Conservation (phyloP, 768 basidiomycete species). For the Pholiota conissans region DNA sequence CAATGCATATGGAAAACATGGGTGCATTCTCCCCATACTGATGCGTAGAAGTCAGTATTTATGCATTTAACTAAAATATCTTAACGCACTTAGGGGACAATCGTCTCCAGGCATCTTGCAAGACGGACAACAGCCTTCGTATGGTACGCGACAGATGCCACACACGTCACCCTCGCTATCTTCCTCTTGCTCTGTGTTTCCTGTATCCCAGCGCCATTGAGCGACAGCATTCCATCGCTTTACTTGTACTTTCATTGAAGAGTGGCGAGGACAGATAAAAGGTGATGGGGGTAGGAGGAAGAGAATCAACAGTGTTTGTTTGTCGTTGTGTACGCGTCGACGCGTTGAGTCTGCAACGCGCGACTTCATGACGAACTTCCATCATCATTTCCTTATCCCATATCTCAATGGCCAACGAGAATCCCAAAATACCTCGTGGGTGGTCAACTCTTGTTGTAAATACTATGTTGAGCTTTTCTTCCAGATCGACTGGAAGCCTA, state of each 20-base stretch:
- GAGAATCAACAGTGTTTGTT: conserved; percentile 16
- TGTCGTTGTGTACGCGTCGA: conserved; percentile 31
- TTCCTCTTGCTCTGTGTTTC: conserved; percentile 35
- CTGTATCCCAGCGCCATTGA: conserved; percentile 83
- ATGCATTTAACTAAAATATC: background rate
- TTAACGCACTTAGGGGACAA: conserved; percentile 33
- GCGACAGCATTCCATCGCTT: conserved; percentile 90
- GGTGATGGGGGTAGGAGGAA: background rate
- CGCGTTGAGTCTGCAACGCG: conserved; percentile 2
- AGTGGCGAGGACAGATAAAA: background rate
- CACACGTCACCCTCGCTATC: conserved; percentile 64
- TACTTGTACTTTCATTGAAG: conserved; percentile 73
- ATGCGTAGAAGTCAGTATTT: background rate
- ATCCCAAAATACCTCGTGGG: background rate
- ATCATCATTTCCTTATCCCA: background rate
- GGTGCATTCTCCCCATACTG: conserved; percentile 97
- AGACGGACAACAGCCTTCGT: conserved; percentile 92
- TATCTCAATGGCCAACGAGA: background rate
- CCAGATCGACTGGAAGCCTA: conserved; percentile 10
- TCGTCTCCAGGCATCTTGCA: conserved; percentile 95
- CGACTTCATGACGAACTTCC: background rate
- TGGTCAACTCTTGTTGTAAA: background rate
- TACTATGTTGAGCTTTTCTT: background rate
- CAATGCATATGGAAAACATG: conserved; percentile 99
- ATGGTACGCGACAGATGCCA: conserved; percentile 90